Evolutionary conservation across 148 eudicot genomes (phyloP).

Genomic region (Cornus suecica): DNA sequence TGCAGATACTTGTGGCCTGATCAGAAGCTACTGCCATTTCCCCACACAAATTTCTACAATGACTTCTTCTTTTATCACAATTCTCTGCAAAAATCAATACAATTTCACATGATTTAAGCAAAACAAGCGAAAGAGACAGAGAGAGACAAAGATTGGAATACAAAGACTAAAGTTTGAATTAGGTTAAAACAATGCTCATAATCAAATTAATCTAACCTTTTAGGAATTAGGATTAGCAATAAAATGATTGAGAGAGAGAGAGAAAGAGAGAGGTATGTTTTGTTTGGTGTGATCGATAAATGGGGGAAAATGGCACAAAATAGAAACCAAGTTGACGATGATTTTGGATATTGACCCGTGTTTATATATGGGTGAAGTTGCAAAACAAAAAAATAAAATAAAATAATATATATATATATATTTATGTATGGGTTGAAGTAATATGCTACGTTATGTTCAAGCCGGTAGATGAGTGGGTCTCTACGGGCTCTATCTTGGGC

Average conservation of each 20-base stretch:
- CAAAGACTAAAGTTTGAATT: neutral
- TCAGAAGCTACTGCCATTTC: constrained; percentile 53
- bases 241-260: neutral
- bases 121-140: neutral
- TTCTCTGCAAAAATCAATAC: neutral
- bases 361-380: too few species aligned
- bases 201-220: neutral
- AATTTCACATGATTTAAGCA: neutral
- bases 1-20: constrained; percentile 47
- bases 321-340: too few species aligned
- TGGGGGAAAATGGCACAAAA: too few species aligned
- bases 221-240: neutral
- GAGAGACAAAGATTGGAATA: neutral
- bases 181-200: neutral
- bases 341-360: neutral
- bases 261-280: neutral
- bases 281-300: neutral
- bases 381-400: too few species aligned
- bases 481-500: too few species aligned
- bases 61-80: neutral
- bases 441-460: too few species aligned
- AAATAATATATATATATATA: too few species aligned
- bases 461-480: too few species aligned
- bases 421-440: too few species aligned
- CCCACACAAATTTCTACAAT: neutral